Base-by-base conservation (phyloP, 805 yeast genomes). In the Saturnispora galanensis region DNA sequence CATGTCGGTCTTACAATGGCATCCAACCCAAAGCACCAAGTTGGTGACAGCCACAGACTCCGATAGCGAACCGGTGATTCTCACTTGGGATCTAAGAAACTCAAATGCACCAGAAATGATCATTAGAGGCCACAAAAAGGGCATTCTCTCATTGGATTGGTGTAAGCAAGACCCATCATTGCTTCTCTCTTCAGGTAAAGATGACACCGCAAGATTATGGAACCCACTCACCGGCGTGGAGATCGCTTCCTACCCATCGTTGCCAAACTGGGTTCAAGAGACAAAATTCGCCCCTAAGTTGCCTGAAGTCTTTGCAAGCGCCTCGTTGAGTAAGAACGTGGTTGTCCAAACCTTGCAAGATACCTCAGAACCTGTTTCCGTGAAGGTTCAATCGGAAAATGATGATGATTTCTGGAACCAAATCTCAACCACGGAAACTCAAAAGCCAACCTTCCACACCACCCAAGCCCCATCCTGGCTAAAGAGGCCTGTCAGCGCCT, bases 51-150 rank as follows among this genome's bases (percentile, higher is more conserved):
- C 95, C 26, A 80, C 93, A 28, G 88, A 82, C 48, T 76, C 78
- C 47, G 97, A 89, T 62, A 68, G 73, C 16, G 76, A 77, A 41
- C 95, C 98, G 10, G 73, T 84, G 30, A 79, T 93, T 44, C 66
- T 87, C 51, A 71, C 90, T 12, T 93, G 98, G 98, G 97, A 93
- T 67, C 73, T 93, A 59, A 78, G 97, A 64, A 90, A 93, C 60
- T 79, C 96, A 28, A 82, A 84, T 56, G 86, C 83, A n/a, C 99
- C 99, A 8, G 88, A 86, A 58, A 67, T 66, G 47, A 68, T 83
- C 31, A 63, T 89, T 56, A 65, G 64, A 39, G 96, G 97, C 45
- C 97, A 90, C 62, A 74, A 77, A 40, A 83, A 84, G 64, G 98
- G 97, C 33, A 80, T 93, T 15, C 64, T 90, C 43, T 84, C 96